A percentile compares a stretch with the other conserved stretches of the same genome.
Evolutionary conservation across 2,329 filamentous ascomycete species (phyloP).

Genomic region (Cryphonectria carpinicola): DNA sequence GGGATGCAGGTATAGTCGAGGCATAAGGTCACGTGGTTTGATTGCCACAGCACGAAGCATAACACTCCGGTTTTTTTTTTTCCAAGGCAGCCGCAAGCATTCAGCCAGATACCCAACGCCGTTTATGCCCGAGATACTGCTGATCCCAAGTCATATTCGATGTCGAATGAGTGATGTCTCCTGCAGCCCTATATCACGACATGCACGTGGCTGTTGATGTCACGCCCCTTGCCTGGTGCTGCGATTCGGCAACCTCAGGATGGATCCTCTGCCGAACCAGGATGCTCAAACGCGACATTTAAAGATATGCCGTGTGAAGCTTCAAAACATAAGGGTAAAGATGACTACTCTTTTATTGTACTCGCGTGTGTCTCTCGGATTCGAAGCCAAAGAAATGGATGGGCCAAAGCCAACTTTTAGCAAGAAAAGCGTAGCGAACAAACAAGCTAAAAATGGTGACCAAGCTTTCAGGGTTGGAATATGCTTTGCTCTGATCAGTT

Average conservation of each 20-base stretch:
- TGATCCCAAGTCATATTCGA: not conserved
- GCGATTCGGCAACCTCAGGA: not conserved
- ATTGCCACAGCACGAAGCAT: not conserved
- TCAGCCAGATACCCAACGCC: slow-evolving; percentile 6
- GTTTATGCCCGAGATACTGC: not conserved
- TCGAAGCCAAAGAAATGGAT: not conserved
- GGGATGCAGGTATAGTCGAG: slow-evolving; percentile 37
- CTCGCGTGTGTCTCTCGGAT: not conserved
- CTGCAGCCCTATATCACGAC: slow-evolving; percentile 16
- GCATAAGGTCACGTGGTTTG: not conserved
- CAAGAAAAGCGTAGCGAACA: not conserved
- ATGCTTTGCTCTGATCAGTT: not conserved
- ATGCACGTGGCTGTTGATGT: slow-evolving; percentile 5
- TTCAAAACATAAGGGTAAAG: not conserved
- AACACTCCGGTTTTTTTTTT: not conserved
- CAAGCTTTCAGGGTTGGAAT: not conserved
- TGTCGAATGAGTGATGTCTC: not conserved
- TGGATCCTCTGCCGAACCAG: not conserved
- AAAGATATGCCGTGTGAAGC: not conserved
- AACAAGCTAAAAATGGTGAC: not conserved
- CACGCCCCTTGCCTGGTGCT: not conserved
- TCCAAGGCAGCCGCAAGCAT: not conserved
- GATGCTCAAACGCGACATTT: not conserved
- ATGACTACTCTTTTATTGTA: not conserved
- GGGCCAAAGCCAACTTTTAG: not conserved